Base-by-base conservation (phyloP, 1,284 basidiomycete species). In the Apiotrichum gamsii region DNA sequence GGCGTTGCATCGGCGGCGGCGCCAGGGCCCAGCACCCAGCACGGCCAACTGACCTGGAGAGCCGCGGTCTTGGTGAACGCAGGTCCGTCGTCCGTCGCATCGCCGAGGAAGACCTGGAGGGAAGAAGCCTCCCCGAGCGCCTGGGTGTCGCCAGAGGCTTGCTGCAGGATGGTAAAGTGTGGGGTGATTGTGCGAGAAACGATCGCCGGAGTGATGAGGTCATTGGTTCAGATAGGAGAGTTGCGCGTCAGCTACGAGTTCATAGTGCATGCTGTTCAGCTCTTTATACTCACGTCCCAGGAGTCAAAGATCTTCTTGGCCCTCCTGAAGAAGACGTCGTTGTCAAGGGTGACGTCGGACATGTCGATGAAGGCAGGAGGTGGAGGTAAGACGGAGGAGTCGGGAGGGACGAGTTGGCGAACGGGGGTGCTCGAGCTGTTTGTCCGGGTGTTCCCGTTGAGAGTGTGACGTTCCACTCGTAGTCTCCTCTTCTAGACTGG, bases 51-150 rank as follows among this genome's bases (percentile, higher is more conserved):
- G 52, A 89, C 90, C 76, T 95, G 90, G 45, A 94, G 78, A 35
- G 87, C 85, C 10, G 85, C 87, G n/a, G 87, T 85, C 68, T 94
- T 94, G 56, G 82, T 79, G 60, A 88, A 83, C 28, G 87, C 81
- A 52, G 86, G 84, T 54, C 89, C 84, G 54, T 93, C 89, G 8
- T 82, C 80, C 4, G 82, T 83, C 18, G 87, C 84, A 57, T 93
- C 88, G 20, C 90, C 90, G 24, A 87, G 83, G 24, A 86, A 67
- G 25, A 94, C 74, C 9, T 89, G 69, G n/a, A 94, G 69, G 14
- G 83, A 82, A 56, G 86, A 83, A 13, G 77, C 40, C 31, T 59
- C 57, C 13, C 55, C 49, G 34, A 72, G 49, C 32, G 54, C 57
- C 25, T 51, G 76, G 40, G 81, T 80, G 8, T 80, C 78, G 66